Evolutionary conservation across 2,329 filamentous ascomycete genomes (phyloP).

Genomic region (Colletotrichum sp.): DNA sequence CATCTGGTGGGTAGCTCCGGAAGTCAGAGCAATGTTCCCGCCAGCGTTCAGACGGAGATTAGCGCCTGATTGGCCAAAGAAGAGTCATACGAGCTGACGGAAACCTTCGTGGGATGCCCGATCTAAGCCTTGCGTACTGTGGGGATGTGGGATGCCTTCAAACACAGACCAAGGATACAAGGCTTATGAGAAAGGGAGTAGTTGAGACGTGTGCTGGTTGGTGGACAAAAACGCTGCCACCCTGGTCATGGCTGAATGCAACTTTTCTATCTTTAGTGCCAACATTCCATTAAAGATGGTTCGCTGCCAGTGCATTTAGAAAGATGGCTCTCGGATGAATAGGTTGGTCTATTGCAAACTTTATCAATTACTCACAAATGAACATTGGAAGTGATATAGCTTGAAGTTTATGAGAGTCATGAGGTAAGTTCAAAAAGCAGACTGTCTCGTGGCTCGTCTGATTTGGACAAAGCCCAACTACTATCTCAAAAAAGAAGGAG

Average conservation of each 20-base stretch:
- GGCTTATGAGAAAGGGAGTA: not conserved
- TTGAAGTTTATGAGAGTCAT: not conserved
- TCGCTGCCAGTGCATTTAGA: not conserved
- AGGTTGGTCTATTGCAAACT: rapidly evolving
- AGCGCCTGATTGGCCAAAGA: not conserved
- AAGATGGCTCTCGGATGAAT: not conserved
- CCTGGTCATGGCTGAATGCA: not conserved
- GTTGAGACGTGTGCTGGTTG: not conserved
- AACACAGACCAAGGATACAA: not conserved
- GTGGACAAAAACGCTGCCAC: not conserved
- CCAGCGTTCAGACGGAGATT: not conserved
- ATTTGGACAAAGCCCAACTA: rapidly evolving
- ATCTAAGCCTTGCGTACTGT: not conserved
- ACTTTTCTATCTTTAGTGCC: not conserved
- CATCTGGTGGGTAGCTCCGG: not conserved
- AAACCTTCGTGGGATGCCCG: not conserved
- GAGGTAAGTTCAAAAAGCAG: not conserved
- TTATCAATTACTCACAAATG: not conserved
- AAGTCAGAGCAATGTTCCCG: not conserved
- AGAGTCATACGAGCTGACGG: not conserved
- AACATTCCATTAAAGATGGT: not conserved
- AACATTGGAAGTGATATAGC: rapidly evolving
- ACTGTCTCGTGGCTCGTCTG: not conserved
- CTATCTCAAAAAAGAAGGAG: not conserved
- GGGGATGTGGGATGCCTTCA: not conserved